Evolutionary conservation across 805 yeast species (phyloP), one percentile per base, ranked within the genome.

Genomic region (Cyberlindnera euphorbiiphila): DNA sequence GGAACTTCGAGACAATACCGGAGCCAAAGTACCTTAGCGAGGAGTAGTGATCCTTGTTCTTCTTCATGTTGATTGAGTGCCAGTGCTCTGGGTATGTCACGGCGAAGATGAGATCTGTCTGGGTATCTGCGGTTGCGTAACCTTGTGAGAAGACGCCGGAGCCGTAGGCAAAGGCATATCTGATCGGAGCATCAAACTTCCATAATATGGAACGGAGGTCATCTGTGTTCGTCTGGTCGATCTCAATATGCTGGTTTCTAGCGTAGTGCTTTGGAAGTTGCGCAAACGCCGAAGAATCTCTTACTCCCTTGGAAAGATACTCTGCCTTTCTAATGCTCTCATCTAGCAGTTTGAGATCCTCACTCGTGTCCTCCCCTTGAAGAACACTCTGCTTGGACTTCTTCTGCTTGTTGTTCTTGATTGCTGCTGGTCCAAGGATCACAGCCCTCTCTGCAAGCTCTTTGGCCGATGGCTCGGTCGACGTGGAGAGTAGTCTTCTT

Each of bases 161-260:
- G 2, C 98, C 98, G 60, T 91, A 91, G 0, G 97, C 98, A 61
- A 91, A 85, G 1, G 96, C 81, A 51, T 76, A 84, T 37, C 77
- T 66, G 11, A 87, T 74, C 1, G 93, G 89, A 1, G 91, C 82
- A 28, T 76, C 65, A 59, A 85, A 85, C 31, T 68, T 64, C 60
- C 73, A 60, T 25, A 81, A 51, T 3, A 83, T 69, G 3, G 67
- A 57, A 13, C 68, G 57, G 20, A 86, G 61, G 8, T 71, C 66
- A 9, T 57, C 58, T 25, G 65, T 64, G 12, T 61, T 54, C 26
- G 61, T 65, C 9, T 60, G 54, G 33, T 71, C 74, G 4, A 75
- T 64, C 2, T 65, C 52, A 9, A 78, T 60, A 19, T 71, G 61
- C 50, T 82, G 88, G 57, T 81, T 82, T 8, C 61, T 56, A 2